Percentiles rank a stretch among this genome's conserved stretches.
Evolutionary conservation across 1,284 basidiomycete genomes (phyloP).

Genomic region (Coniferiporia weirii): DNA sequence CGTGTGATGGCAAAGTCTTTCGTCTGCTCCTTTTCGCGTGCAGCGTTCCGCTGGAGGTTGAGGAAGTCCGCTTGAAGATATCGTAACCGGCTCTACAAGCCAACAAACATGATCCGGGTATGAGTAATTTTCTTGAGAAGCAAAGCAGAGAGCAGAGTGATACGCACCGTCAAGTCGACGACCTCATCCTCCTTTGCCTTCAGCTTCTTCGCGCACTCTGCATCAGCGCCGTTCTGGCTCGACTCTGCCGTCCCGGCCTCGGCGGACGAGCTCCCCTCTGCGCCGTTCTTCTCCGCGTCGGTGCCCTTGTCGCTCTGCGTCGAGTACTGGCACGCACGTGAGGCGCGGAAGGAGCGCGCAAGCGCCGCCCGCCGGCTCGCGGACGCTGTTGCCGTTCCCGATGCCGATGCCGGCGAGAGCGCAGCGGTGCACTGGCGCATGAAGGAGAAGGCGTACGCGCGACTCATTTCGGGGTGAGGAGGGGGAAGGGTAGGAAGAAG

Average conservation of each 20-base stretch:
- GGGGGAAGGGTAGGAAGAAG: neutral
- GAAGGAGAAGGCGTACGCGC: slow-evolving; percentile 42
- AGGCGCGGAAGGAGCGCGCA: neutral
- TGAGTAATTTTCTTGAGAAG: too few relatives aligned
- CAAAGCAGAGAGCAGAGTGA: too few relatives aligned
- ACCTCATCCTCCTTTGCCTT: slow-evolving; percentile 71
- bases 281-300: slow-evolving; percentile 27
- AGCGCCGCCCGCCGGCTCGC: slow-evolving; percentile 2
- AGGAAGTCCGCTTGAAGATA: slow-evolving; percentile 93
- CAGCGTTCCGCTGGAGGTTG: slow-evolving; percentile 88
- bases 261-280: slow-evolving; percentile 12
- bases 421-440: slow-evolving; percentile 54
- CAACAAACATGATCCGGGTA: neutral
- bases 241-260: slow-evolving; percentile 20
- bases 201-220: slow-evolving; percentile 44
- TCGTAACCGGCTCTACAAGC: slow-evolving; percentile 66
- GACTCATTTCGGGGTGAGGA: slow-evolving; percentile 40
- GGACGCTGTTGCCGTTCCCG: slow-evolving; percentile 24
- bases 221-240: slow-evolving; percentile 24
- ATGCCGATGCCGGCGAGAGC: slow-evolving; percentile 37
- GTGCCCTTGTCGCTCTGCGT: slow-evolving; percentile 32
- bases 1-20: slow-evolving; percentile 90
- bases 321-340: slow-evolving; percentile 25
- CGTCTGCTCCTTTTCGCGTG: slow-evolving; percentile 88
- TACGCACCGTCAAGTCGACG: slow-evolving; percentile 67